Conservation (phyloP, 1,139 yeast genomes). For the Magnusiomyces paraingens region DNA sequence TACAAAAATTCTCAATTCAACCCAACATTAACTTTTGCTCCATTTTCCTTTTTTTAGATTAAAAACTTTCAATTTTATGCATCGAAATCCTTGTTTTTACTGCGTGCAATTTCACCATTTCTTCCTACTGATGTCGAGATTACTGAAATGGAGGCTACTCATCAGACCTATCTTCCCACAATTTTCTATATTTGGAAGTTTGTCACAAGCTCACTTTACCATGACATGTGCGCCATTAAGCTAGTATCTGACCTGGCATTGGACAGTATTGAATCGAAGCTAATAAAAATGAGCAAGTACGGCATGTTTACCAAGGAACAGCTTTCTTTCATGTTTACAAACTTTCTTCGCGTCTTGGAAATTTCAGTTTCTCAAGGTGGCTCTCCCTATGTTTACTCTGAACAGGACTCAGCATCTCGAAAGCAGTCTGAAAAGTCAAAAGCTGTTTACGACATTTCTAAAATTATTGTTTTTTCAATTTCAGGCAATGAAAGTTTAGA, state of each 20-base stretch:
- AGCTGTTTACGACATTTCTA: constrained; percentile 39
- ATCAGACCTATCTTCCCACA: constrained; percentile 39
- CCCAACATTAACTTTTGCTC: background rate
- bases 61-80: constrained; percentile 8
- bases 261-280: constrained; percentile 33
- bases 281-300: constrained; percentile 36
- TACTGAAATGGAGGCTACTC: constrained; percentile 17
- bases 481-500: constrained; percentile 37
- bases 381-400: constrained; percentile 30
- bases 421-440: constrained; percentile 24
- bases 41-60: constrained; percentile 5
- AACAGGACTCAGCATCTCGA: constrained; percentile 22
- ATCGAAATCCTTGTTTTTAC: constrained; percentile 9
- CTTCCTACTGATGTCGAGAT: background rate
- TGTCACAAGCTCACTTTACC: constrained; percentile 48
- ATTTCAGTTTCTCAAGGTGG: constrained; percentile 36
- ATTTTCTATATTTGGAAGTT: constrained; percentile 72
- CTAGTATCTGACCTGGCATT: constrained; percentile 59
- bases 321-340: constrained; percentile 50
- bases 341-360: constrained; percentile 33
- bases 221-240: constrained; percentile 63
- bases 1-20: too few species aligned
- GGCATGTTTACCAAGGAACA: constrained; percentile 66
- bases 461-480: constrained; percentile 59
- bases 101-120: constrained; percentile 23